Conservation (phyloP, 192 early-diverging fungal species). For the Rhizoclosmatium globosum region DNA sequence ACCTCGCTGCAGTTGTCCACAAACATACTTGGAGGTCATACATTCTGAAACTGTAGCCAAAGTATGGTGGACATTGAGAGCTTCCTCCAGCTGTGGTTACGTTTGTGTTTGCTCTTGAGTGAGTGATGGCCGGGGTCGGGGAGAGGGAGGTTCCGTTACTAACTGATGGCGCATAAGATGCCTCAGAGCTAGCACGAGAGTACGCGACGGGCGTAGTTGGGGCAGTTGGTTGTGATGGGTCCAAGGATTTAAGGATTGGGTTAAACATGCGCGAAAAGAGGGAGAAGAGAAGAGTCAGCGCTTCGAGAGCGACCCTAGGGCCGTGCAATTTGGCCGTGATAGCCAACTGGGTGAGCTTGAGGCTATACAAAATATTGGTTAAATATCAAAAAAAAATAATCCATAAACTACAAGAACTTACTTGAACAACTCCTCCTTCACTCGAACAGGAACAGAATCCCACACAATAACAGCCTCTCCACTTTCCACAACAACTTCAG, state of each 20-base stretch:
- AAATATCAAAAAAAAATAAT: too few relatives aligned
- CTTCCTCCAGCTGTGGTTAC: background rate
- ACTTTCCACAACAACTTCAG: slow-evolving; percentile 11
- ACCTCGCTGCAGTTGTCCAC: slow-evolving; percentile 50
- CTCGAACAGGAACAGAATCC: slow-evolving; percentile 29
- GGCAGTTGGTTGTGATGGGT: background rate
- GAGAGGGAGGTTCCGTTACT: background rate
- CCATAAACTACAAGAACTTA: slow-evolving; percentile 13
- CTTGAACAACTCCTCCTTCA: slow-evolving; percentile 57
- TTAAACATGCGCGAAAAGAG: slow-evolving; percentile 41
- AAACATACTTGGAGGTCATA: slow-evolving; percentile 58
- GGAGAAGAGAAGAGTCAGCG: slow-evolving; percentile 44
- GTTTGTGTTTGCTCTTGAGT: background rate
- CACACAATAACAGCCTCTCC: slow-evolving; percentile 41
- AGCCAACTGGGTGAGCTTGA: slow-evolving; percentile 54
- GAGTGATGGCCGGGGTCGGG: background rate
- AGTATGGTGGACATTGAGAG: slow-evolving; percentile 32
- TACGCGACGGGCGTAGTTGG: slow-evolving; percentile 24
- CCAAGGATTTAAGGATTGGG: slow-evolving; percentile 31
- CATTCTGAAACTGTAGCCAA: slow-evolving; percentile 39
- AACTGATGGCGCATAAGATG: background rate
- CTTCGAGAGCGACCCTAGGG: slow-evolving; percentile 47
- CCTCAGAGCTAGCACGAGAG: slow-evolving; percentile 31
- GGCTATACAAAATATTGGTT: slow-evolving; percentile 42
- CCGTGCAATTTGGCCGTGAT: slow-evolving; percentile 48